These are phyloP conservation scores for Wickerhamomyces strasburgensis DNA, from an alignment of 805 yeast species.

Conservation along the genomic window DNA sequence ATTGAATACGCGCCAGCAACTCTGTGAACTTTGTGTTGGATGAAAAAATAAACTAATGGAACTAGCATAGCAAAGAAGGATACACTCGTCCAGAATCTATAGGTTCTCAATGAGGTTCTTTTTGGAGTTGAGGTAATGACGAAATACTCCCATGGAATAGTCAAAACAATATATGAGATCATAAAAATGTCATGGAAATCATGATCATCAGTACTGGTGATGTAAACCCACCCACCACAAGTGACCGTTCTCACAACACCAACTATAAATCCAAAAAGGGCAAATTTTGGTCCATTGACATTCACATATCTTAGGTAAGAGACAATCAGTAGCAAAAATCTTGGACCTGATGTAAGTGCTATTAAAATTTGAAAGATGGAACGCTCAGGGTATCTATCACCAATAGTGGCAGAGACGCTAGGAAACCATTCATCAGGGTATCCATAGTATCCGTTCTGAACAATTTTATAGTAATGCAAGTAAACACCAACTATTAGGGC, in stretches of 20 bases:
- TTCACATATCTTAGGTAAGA: constrained; percentile 44
- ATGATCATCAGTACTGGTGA: constrained; percentile 95
- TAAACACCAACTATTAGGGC: constrained; percentile 72
- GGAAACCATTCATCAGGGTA: constrained; percentile 99
- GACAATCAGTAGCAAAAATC: constrained; percentile 60
- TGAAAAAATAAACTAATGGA: constrained; percentile 83
- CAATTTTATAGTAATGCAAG: constrained; percentile 84
- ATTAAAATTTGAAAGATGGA: constrained; percentile 87
- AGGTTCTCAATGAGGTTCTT: constrained; percentile 42
- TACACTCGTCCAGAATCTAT: constrained; percentile 46
- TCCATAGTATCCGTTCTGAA: constrained; percentile 77
- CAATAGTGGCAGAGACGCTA: constrained; percentile 93
- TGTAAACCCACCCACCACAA: constrained; percentile 98
- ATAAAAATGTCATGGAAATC: constrained; percentile 94
- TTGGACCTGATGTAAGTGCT: constrained; percentile 90
- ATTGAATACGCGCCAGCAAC: constrained; percentile 92
- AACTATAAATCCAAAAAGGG: constrained; percentile 41
- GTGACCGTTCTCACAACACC: constrained; percentile 91
- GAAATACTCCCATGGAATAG: constrained; percentile 84
- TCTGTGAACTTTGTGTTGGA: constrained; percentile 86
- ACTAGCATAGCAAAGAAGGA: constrained; percentile 67
- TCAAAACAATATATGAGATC: constrained; percentile 83
- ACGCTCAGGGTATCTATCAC: constrained; percentile 95
- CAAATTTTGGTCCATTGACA: constrained; percentile 26
- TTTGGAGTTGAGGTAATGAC: constrained; percentile 52